Base-by-base conservation (phyloP, 495 filamentous ascomycete genomes). In the Daldinia vernicosa region DNA sequence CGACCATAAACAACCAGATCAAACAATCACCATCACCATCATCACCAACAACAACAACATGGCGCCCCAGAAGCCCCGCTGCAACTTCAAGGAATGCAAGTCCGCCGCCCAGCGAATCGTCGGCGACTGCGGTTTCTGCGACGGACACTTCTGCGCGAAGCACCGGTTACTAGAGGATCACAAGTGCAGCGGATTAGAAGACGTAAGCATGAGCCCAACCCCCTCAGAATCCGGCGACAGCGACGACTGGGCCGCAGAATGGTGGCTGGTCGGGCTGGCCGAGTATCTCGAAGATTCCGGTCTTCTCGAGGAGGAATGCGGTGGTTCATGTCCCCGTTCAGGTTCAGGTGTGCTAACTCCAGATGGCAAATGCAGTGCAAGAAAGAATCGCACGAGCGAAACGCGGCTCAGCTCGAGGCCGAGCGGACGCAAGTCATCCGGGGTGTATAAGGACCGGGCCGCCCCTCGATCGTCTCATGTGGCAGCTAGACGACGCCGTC, bases 91-190 rank as follows among this genome's bases (percentile, higher is more conserved):
- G 82, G 90, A 92, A 67, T 99, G 95, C 88, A 93, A 87, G 78
- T 87, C 90, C 67, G 86, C 87, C 33, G 93, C 94, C 24, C 93
- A 96, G 78, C 88, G 92, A 61, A 97, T 98, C 76, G 92, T 97
- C 47, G 96, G 96, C 9, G 95, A 98, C 81, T 99, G 95, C 84
- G 90, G 88, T 59, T 98, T 98, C 82, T 99, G 95, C 84, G 83
- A 89, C 56, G 94, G 94, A 15, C 91, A 95, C 79, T 98, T 91
- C 84, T 99, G 95, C 83, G 92, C 91, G 58, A 94, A 92, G 83
- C 95, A 99, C 83, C 86, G 95, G 15, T 88, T 98, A 80, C 80
- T 98, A 53, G 95, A 99, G 81, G 90, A 93, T 67, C 95, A 99
- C 82, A 91, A 92, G 77, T 99, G 95, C 82, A 88, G 85, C 64